A percentile compares a stretch with the other conserved stretches of the same genome.
Evolutionary conservation across 164 flowering plant genomes (phyloP).

Genomic region (Malania oleifera): DNA sequence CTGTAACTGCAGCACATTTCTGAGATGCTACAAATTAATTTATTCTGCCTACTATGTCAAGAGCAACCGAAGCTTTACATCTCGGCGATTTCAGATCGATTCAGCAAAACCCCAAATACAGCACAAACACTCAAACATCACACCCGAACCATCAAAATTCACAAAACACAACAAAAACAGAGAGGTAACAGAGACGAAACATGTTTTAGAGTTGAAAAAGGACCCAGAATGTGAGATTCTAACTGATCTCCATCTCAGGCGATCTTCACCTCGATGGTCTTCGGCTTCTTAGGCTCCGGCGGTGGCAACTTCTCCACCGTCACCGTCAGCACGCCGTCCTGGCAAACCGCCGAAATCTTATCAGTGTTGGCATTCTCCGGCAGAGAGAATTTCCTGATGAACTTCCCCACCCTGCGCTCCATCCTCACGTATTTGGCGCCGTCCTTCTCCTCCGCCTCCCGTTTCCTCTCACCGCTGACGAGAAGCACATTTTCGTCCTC

Average conservation of each 20-base stretch:
- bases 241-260: conserved; percentile 23
- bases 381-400: conserved; percentile 53
- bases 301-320: conserved; percentile 58
- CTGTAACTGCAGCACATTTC: too few species aligned
- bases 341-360: conserved; percentile 37
- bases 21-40: too few species aligned
- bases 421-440: conserved; percentile 49
- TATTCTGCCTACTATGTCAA: too few species aligned
- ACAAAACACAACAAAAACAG: too few species aligned
- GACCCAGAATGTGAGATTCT: too few species aligned
- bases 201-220: too few species aligned
- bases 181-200: too few species aligned
- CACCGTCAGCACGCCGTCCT: conserved; percentile 58
- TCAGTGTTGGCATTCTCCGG: conserved; percentile 55
- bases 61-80: too few species aligned
- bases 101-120: too few species aligned
- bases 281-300: conserved; percentile 70
- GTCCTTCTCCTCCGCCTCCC: conserved; percentile 43
- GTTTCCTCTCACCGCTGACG: conserved; percentile 43
- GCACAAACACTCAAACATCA: too few species aligned
- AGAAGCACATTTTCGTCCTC: conserved; percentile 43
- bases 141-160: too few species aligned
- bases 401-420: conserved; percentile 64
- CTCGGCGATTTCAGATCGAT: too few species aligned
- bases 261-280: conserved; percentile 50